Evolutionary conservation across 371 early-diverging fungal genomes (phyloP), one percentile per base, ranked within the genome.

Genomic region (Polyrhizophydium stewartii): DNA sequence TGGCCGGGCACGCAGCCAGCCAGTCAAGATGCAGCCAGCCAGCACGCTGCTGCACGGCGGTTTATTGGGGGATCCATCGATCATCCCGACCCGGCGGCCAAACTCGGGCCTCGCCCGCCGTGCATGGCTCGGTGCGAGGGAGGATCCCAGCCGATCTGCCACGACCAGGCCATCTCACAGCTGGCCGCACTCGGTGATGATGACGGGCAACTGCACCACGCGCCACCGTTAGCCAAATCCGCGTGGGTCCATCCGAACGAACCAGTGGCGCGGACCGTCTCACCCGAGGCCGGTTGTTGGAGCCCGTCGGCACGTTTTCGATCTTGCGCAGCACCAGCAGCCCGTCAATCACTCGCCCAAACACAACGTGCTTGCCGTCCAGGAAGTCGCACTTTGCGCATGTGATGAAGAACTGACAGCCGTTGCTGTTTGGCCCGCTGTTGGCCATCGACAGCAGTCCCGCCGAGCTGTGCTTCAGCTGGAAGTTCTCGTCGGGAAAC

Each of bases 401-500:
- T 0, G 97, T 96, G 64, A 98, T 96, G 69, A 98, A 98, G 75
- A 98, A 98, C 83, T 94, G 77, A 31, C 93, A 94, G 38, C 97
- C 96, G 61, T 98, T 98, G 5, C 93, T 90, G 66, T 95, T 87
- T 21, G 87, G 84, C 10, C 98, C 98, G 51, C 88, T 87, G 71
- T 98, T 98, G 17, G 98, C 98, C 99, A 99, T 99, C 0, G 98
- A 97, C 52, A 99, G 77, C 38, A 97, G 71, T 21, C 97, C 97
- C 3, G 96, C 89, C 24, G 83, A 87, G 28, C 82, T 87, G 71
- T 99, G 99, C 72, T 97, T 96, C 56, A 91, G 75, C 17, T 64
- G 73, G 72, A 99, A 99, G 81, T 94, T 98, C 73, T 99, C 99
- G 71, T 99, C 99, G 21, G 71, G 71, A 70, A 99, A 99, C 63